These are phyloP conservation scores for Candida frijolesensis DNA, from an alignment of 1,139 yeast genomes.

Conservation along the genomic window DNA sequence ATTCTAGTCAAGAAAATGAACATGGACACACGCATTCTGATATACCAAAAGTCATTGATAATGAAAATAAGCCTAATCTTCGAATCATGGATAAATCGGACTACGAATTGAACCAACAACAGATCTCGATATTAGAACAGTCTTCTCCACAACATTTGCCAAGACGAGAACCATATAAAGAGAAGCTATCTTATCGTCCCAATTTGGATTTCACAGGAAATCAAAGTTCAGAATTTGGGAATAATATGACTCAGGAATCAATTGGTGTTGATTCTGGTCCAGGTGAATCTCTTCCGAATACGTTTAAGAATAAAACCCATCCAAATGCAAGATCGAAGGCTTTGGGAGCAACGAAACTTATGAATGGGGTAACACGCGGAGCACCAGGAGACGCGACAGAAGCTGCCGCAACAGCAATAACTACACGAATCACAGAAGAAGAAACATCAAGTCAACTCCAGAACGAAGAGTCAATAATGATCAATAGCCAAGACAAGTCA, in stretches of 20 bases:
- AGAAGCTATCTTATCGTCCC: conserved; percentile 32
- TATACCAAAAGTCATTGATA: too few relatives aligned
- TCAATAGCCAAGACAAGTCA: not conserved
- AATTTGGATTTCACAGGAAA: conserved; percentile 34
- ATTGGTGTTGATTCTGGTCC: conserved; percentile 5
- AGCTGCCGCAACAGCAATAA: conserved; percentile 1
- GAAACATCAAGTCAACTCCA: not conserved
- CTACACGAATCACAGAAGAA: conserved; percentile 2
- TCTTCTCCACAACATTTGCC: conserved; percentile 12
- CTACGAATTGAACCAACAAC: conserved; percentile 1
- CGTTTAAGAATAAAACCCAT: conserved; percentile 48
- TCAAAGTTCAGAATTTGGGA: conserved; percentile 12
- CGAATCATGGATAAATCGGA: not conserved
- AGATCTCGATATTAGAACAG: conserved; percentile 11
- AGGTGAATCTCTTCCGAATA: conserved; percentile 41
- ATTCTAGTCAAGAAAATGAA: not conserved
- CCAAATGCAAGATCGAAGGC: conserved; percentile 48
- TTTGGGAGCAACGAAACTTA: conserved; percentile 20
- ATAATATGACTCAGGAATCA: conserved; percentile 13
- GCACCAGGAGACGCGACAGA: not conserved
- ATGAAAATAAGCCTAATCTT: too few relatives aligned
- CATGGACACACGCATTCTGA: too few relatives aligned
- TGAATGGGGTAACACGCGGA: conserved; percentile 2
- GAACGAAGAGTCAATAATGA: not conserved
- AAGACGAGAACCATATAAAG: conserved; percentile 25